Conservation (phyloP, 169 alveolate genomes). For the Plasmodium vivax region DNA sequence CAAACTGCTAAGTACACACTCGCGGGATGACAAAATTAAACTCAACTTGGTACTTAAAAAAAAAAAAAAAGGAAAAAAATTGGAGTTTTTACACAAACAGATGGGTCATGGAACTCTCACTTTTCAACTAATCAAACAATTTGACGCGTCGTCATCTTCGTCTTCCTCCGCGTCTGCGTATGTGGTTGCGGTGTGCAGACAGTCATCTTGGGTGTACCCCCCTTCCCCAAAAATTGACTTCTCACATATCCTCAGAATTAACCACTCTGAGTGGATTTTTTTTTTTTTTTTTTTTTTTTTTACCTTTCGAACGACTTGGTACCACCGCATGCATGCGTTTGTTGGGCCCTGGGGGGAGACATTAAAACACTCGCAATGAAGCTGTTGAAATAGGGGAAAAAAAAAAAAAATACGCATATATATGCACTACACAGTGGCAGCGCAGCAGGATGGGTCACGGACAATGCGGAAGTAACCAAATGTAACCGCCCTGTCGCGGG, state of each 20-base stretch:
- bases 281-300: neutral
- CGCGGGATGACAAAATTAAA: neutral
- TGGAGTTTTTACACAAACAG: neutral
- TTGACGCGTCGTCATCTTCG: neutral
- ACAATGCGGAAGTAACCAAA: neutral
- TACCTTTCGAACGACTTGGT: neutral
- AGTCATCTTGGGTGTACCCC: neutral
- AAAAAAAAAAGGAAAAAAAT: neutral
- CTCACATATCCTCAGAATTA: neutral
- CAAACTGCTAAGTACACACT: neutral
- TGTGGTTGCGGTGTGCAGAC: neutral
- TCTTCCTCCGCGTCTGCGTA: neutral
- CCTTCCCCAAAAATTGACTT: neutral
- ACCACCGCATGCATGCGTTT: neutral
- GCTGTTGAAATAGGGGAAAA: neutral
- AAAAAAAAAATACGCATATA: neutral
- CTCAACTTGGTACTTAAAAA: slow-evolving; percentile 11
- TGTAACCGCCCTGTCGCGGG: neutral
- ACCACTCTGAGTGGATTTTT: neutral
- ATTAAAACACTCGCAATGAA: neutral
- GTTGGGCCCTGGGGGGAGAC: neutral
- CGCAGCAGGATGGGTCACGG: neutral
- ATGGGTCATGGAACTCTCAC: neutral
- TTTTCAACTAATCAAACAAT: neutral
- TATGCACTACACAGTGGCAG: neutral